Evolutionary conservation across 768 basidiomycete species (phyloP), one percentile per base, ranked within the genome.

Genomic region (Pisolithus orientalis): DNA sequence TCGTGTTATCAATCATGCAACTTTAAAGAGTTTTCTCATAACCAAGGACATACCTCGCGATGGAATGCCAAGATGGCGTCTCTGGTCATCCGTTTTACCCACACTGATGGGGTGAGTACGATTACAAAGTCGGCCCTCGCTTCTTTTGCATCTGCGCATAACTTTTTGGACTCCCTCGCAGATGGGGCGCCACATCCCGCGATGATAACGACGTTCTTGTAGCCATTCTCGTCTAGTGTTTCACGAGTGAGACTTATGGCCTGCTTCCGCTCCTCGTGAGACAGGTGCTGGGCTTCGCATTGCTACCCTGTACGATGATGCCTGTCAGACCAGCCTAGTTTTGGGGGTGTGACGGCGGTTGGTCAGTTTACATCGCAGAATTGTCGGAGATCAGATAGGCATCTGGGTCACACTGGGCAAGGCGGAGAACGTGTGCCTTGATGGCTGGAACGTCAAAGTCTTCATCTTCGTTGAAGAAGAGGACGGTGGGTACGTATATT

Each of bases 101-200:
- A 88, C 5, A 82, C 80, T 43, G 83, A 87, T 50, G 81, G 87
- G 8, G 83, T 90, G 62, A 80, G 73, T 27, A 92, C 86, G 46
- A 91, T 81, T 17, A 78, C 83, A 60, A 85, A 79, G n/a, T 80
- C 79, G 27, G 91, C 90, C n/a, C 91, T 90, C 3, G 88, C 88
- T 27, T 83, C 84, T 53, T 80, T 80, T 5, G 90, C 91, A 59
- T 92, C 86, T 9, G 68, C 64, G 59, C 83, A 84, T 14, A 93
- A 75, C 62, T 75, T 68, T 68, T 80, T 77, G 32, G 89, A 91
- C 65, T 90, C 88, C 16, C 83, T 75, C 0, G 88, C 84, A 2
- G 87, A 89, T 55, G 83, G 87, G 1, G 85, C 86, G 1, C 92
- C 92, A 5, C 90, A 91, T 1, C 92, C 92, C 5, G 87, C 91